These are phyloP conservation scores for Cytospora piceae DNA, from an alignment of 2,329 filamentous ascomycete genomes.

Conservation along the genomic window DNA sequence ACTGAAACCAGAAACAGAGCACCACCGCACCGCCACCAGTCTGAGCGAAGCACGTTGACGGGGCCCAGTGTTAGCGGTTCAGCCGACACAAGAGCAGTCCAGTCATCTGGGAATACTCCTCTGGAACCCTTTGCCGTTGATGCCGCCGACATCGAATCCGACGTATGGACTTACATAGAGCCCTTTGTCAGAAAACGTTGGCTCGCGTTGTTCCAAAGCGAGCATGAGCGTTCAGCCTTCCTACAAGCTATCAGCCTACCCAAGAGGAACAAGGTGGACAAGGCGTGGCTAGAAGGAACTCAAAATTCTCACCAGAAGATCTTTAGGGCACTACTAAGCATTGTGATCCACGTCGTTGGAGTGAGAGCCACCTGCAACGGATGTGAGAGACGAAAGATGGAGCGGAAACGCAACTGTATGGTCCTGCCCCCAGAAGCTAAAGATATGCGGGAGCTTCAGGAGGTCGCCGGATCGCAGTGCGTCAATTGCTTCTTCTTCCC, in stretches of 20 bases:
- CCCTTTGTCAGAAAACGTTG: neutral
- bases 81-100: neutral
- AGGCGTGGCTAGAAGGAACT: neutral
- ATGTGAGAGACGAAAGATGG: neutral
- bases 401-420: constrained; percentile 18
- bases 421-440: constrained; percentile 15
- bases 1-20: no score
- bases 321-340: constrained; percentile 4
- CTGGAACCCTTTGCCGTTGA: neutral
- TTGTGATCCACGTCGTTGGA: constrained; percentile 9
- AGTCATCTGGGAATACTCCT: neutral
- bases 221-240: constrained; percentile 9
- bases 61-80: no score
- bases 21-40: no score
- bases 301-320: neutral
- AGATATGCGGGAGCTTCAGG: constrained; percentile 18
- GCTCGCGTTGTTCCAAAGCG: neutral
- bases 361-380: constrained; percentile 1
- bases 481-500: constrained; percentile 18
- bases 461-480: neutral
- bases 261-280: constrained; percentile 3
- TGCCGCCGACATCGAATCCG: neutral
- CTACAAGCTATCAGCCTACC: constrained; percentile 18
- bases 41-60: no score
- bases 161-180: constrained; percentile 11